A percentile compares a stretch with the other conserved stretches of the same genome.
These are phyloP conservation scores for Backusella tarrabulga DNA, from an alignment of 192 early-diverging fungal genomes.

Conservation along the genomic window DNA sequence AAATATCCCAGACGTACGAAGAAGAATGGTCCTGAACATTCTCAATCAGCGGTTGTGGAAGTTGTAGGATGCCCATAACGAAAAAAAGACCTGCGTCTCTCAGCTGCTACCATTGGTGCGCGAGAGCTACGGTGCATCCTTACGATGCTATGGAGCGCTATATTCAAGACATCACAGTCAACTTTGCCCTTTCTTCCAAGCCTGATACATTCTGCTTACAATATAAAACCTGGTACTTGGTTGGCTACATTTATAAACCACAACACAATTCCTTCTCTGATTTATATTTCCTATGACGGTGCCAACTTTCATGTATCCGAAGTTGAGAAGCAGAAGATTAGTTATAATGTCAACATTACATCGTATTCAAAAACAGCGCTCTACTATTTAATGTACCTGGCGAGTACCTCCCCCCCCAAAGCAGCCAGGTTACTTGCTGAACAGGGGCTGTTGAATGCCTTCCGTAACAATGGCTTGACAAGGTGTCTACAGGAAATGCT, in stretches of 20 bases:
- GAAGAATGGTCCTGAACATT: too few relatives aligned
- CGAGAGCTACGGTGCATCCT: constrained; percentile 12
- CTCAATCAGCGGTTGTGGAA: too few relatives aligned
- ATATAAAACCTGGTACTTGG: constrained; percentile 35
- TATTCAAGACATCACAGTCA: constrained; percentile 40
- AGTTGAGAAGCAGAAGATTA: constrained; percentile 19
- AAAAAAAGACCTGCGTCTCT: background rate
- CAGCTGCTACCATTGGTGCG: background rate
- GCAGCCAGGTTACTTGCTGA: constrained; percentile 34
- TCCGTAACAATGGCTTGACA: constrained; percentile 43
- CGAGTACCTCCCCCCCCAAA: constrained; percentile 34
- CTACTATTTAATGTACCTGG: constrained; percentile 38
- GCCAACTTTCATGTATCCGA: constrained; percentile 35
- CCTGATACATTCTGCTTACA: constrained; percentile 35
- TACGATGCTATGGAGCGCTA: constrained; percentile 27
- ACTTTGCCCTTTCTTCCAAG: constrained; percentile 38
- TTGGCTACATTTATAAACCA: constrained; percentile 29
- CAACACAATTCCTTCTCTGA: constrained; percentile 36
- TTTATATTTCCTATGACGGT: constrained; percentile 34
- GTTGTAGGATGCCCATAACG: too few relatives aligned
- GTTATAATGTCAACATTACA: constrained; percentile 17
- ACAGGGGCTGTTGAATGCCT: constrained; percentile 37
- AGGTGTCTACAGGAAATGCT: constrained; percentile 33
- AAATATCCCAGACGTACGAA: too few relatives aligned
- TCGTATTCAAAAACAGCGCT: constrained; percentile 44